These are phyloP conservation scores for Penicillium ochrochloron DNA, from an alignment of 495 filamentous ascomycete species.

Conservation along the genomic window DNA sequence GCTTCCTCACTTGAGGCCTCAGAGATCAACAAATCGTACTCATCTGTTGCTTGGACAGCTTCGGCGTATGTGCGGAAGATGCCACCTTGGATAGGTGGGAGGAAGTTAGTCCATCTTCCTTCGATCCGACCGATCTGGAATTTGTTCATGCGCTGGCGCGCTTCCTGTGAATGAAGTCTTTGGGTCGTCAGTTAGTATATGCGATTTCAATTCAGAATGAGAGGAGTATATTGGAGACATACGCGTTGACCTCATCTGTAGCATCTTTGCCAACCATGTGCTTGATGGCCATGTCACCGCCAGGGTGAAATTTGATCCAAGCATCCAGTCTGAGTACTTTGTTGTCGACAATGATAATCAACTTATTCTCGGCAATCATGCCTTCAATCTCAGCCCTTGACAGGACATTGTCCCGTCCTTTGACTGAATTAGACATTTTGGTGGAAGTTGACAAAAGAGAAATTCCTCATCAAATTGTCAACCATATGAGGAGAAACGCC, in stretches of 20 bases:
- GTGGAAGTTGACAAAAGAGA: neutral
- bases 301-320: conserved; percentile 88
- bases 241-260: conserved; percentile 93
- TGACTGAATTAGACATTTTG: neutral
- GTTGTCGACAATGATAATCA: conserved; percentile 77
- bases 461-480: neutral
- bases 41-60: conserved; percentile 32
- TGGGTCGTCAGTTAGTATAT: conserved; percentile 35
- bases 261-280: conserved; percentile 98
- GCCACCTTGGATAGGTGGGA: conserved; percentile 92
- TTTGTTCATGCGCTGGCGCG: conserved; percentile 72
- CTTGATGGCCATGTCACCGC: conserved; percentile 86
- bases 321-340: conserved; percentile 84
- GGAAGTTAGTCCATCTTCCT: conserved; percentile 84
- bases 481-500: neutral
- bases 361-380: conserved; percentile 80
- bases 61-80: conserved; percentile 66
- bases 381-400: conserved; percentile 61
- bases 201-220: neutral
- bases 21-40: conserved; percentile 35
- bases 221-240: conserved; percentile 41
- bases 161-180: conserved; percentile 79
- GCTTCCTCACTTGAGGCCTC: conserved; percentile 40
- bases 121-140: conserved; percentile 86
- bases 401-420: conserved; percentile 4